Evolutionary conservation across 768 basidiomycete genomes (phyloP).

Genomic region (Paxillus rubicundulus): DNA sequence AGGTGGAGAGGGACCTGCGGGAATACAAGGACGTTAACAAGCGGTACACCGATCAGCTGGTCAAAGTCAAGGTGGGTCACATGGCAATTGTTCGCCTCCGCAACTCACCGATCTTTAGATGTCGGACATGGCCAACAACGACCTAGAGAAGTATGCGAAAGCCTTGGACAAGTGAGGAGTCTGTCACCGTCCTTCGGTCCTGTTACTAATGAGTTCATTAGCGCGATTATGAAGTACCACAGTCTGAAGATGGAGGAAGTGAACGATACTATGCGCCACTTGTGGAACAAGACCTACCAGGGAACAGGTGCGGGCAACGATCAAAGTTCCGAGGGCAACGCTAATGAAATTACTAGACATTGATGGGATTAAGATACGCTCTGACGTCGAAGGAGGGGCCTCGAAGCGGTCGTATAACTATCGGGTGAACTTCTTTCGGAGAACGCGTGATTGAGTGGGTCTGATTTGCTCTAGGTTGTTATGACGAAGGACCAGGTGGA

Average conservation of each 20-base stretch:
- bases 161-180: constrained; percentile 86
- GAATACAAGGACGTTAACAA: constrained; percentile 88
- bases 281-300: constrained; percentile 99
- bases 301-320: constrained; percentile 70
- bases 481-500: constrained; percentile 99
- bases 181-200: not conserved
- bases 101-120: constrained; percentile 49
- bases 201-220: constrained; percentile 33
- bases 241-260: constrained; percentile 98
- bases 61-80: constrained; percentile 81
- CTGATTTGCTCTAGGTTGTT: constrained; percentile 64
- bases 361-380: constrained; percentile 93
- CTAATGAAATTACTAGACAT: constrained; percentile 64
- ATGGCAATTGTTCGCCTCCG: not conserved
- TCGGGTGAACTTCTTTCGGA: constrained; percentile 52
- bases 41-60: constrained; percentile 84
- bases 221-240: constrained; percentile 99
- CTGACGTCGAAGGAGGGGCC: constrained; percentile 88
- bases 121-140: constrained; percentile 96
- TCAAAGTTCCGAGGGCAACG: constrained; percentile 1
- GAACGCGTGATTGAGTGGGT: constrained; percentile 4
- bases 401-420: constrained; percentile 96
- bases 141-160: constrained; percentile 96
- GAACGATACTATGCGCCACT: constrained; percentile 93
- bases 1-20: constrained; percentile 64